These are phyloP conservation scores for Xylariaceae sp. DNA, from an alignment of 2,329 filamentous ascomycete species.

Conservation along the genomic window DNA sequence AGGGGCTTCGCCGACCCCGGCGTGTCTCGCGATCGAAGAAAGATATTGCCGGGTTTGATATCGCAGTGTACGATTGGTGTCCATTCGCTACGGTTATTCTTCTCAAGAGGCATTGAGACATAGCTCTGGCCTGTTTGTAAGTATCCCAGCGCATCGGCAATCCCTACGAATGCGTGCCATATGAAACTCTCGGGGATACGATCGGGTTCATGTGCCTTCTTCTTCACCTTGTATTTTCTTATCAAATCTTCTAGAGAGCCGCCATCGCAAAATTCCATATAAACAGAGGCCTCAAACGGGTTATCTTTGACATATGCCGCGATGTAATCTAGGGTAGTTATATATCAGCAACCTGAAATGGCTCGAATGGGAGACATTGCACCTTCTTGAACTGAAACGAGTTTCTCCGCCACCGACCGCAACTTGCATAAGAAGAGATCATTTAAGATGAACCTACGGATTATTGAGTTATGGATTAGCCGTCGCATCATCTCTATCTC, in stretches of 20 bases:
- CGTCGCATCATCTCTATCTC: conserved; percentile 18
- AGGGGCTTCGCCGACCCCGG: conserved; percentile 28
- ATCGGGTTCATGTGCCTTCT: background rate
- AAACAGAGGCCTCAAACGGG: conserved; percentile 17
- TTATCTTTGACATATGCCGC: conserved; percentile 8
- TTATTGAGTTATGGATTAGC: conserved; percentile 9
- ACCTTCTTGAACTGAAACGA: background rate
- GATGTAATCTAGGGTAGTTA: conserved; percentile 2
- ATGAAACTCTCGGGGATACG: conserved; percentile 31
- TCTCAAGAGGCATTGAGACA: conserved; percentile 14
- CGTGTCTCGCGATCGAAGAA: conserved; percentile 30
- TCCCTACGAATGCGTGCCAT: conserved; percentile 27
- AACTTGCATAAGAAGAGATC: too few relatives aligned
- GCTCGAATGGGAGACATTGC: too few relatives aligned
- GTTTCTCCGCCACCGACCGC: background rate
- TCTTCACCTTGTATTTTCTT: conserved; percentile 8
- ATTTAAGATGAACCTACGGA: conserved; percentile 4
- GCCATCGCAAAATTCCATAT: conserved; percentile 21
- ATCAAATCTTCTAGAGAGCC: conserved; percentile 21
- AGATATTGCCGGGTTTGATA: conserved; percentile 34
- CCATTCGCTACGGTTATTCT: conserved; percentile 15
- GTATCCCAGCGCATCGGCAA: conserved; percentile 30
- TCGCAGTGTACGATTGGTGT: conserved; percentile 31
- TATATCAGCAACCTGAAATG: background rate
- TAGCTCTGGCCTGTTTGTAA: conserved; percentile 27